Conservation (phyloP, 495 filamentous ascomycete genomes). For the Astrothelium subdiscretum region DNA sequence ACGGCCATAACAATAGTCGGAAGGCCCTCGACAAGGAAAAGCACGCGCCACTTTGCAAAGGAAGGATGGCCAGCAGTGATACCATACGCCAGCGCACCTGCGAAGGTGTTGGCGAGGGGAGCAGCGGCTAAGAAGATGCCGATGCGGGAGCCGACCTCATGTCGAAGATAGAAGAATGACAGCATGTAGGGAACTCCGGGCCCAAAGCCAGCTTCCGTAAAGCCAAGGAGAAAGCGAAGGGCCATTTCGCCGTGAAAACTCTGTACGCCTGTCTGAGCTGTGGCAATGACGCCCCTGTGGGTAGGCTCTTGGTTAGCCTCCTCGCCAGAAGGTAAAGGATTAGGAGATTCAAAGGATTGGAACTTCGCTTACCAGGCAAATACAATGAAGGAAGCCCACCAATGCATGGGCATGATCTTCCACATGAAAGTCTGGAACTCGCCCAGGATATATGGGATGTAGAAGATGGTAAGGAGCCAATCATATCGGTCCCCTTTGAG, state of each 20-base stretch:
- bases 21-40: conserved; percentile 76
- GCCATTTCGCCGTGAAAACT: background rate
- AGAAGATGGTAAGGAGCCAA: conserved; percentile 13
- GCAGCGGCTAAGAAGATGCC: conserved; percentile 70
- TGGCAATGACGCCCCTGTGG: background rate
- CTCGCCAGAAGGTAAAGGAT: background rate
- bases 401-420: background rate
- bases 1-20: conserved; percentile 57
- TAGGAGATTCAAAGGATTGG: background rate
- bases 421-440: conserved; percentile 2
- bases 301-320: background rate
- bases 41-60: conserved; percentile 64
- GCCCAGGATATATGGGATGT: conserved; percentile 1
- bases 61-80: conserved; percentile 60
- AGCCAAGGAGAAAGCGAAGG: conserved; percentile 6
- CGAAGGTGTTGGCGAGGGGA: conserved; percentile 72
- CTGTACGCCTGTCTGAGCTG: background rate
- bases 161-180: conserved; percentile 72
- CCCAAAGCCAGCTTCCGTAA: conserved; percentile 42
- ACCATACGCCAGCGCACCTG: conserved; percentile 70
- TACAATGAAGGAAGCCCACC: background rate
- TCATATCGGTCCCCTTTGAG: conserved; percentile 27
- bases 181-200: conserved; percentile 40
- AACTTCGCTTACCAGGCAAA: background rate
- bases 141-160: conserved; percentile 64